Evolutionary conservation across 257 asterid genomes (phyloP).

Genomic region (Solanum arcanum): DNA sequence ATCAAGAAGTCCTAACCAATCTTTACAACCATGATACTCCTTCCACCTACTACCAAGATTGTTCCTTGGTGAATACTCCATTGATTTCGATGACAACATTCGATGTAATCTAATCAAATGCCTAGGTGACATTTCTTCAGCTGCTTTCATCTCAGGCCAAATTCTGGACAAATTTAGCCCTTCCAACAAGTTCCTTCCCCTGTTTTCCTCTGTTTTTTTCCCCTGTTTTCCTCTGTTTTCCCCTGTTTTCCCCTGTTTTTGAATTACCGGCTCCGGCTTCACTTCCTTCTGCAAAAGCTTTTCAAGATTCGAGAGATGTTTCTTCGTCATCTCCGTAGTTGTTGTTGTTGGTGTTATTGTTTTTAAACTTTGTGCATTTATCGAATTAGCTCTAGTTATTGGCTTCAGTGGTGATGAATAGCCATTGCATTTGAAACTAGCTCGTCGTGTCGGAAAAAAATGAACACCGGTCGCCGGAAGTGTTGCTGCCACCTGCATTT

Average conservation of each 20-base stretch:
- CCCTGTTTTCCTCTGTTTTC: slow-evolving; percentile 14
- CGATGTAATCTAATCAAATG: slow-evolving; percentile 52
- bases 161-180: slow-evolving; percentile 29
- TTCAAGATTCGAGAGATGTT: slow-evolving; percentile 55
- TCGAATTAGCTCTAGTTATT: not conserved
- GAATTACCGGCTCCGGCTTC: slow-evolving; percentile 7
- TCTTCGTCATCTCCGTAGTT: slow-evolving; percentile 25
- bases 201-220: slow-evolving; percentile 4
- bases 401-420: slow-evolving; percentile 44
- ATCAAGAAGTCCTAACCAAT: slow-evolving; percentile 80
- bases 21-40: slow-evolving; percentile 72
- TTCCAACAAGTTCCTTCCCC: slow-evolving; percentile 28
- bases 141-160: slow-evolving; percentile 82
- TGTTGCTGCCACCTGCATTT: slow-evolving; percentile 50
- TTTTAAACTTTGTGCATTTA: slow-evolving; percentile 2
- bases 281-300: slow-evolving; percentile 33
- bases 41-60: slow-evolving; percentile 61
- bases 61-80: slow-evolving; percentile 67
- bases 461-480: slow-evolving; percentile 41
- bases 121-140: slow-evolving; percentile 90
- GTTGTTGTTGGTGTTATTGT: not conserved
- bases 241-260: not conserved
- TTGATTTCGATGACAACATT: slow-evolving; percentile 42
- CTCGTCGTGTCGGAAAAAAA: slow-evolving; percentile 22
- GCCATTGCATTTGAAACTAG: slow-evolving; percentile 31